Base-by-base conservation (phyloP, 352 stramenopile species). In the Phytopythium mirpurense region DNA sequence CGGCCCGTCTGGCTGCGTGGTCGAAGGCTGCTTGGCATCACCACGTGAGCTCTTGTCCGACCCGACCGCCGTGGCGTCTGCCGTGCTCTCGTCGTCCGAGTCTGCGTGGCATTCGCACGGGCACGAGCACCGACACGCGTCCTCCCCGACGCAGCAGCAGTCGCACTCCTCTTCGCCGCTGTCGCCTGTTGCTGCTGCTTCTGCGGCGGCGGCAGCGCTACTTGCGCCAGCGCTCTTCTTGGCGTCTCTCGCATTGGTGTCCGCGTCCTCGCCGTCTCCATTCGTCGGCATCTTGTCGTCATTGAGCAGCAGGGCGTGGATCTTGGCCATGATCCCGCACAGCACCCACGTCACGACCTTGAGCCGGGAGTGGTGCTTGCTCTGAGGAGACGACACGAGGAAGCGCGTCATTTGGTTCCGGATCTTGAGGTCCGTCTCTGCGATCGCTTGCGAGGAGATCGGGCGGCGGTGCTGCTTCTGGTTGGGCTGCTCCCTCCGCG, bases 291-390 rank as follows among this genome's bases (percentile, higher is more conserved):
- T 44, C 49, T 87, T 88, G 49, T 93, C 83, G 38, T 89, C 75
- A 10, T 78, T 76, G 40, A 83, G 49, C 35, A 95, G 55, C 35
- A 95, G 50, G 11, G 76, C 73, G 47, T 91, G 83, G 32, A 87
- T 90, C 60, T 95, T 95, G 5, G 84, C 84, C 51, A 95, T 84
- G 26, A 95, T 74, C 14, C 82, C 83, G 26, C 82, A 95, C 26
- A 95, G 63, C 12, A 95, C 84, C 82, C 82, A 95, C 49, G 84
- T 90, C 23, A 95, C 75, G 1, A 93, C 82, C 42, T 90, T 93
- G 23, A 92, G 72, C 10, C 84, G 75, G 27, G 84, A 91, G 38
- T 91, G 75, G 47, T 95, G 74, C 40, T 72, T 83, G 59, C 79
- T 90, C 52, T 86, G 89, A 34, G 89, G 78, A 3, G 83, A 83